Conservation (phyloP, 257 asterid genomes). For the Ligustrum vulgare region DNA sequence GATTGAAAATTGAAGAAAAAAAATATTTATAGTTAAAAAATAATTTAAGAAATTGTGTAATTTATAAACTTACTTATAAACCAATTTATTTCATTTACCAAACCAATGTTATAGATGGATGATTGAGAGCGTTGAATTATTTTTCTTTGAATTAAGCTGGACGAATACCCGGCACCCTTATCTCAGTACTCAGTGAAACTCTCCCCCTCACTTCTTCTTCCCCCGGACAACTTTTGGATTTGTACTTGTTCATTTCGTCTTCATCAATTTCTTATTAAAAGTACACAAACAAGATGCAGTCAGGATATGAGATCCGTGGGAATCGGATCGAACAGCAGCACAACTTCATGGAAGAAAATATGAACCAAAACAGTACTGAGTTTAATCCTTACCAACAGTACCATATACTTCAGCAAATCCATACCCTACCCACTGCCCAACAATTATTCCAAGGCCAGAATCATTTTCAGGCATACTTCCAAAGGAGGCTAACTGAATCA, state of each 20-base stretch:
- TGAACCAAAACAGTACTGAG: conserved; percentile 32
- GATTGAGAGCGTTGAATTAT: too few species aligned
- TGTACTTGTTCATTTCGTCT: conserved; percentile 3
- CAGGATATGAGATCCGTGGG: conserved; percentile 49
- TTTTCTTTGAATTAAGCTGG: too few species aligned
- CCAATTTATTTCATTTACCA: too few species aligned
- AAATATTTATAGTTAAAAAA: too few species aligned
- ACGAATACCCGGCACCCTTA: conserved; percentile 23
- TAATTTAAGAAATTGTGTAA: too few species aligned
- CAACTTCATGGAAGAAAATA: conserved; percentile 10
- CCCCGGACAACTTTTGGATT: conserved; percentile 20
- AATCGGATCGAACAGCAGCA: conserved; percentile 38
- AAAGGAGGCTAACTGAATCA: background rate
- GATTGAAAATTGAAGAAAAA: too few species aligned
- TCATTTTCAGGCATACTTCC: conserved; percentile 27
- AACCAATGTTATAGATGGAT: too few species aligned
- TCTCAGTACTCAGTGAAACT: conserved; percentile 18
- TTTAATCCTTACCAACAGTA: conserved; percentile 8
- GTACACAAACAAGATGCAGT: conserved; percentile 36
- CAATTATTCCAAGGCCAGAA: conserved; percentile 37
- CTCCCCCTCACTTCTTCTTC: conserved; percentile 11
- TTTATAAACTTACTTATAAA: too few species aligned
- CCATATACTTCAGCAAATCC: conserved; percentile 44
- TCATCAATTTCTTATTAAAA: conserved; percentile 9
- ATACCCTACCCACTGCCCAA: conserved; percentile 30